Evolutionary conservation across 2,329 filamentous ascomycete species (phyloP).

Genomic region (Diaporthe sp.): DNA sequence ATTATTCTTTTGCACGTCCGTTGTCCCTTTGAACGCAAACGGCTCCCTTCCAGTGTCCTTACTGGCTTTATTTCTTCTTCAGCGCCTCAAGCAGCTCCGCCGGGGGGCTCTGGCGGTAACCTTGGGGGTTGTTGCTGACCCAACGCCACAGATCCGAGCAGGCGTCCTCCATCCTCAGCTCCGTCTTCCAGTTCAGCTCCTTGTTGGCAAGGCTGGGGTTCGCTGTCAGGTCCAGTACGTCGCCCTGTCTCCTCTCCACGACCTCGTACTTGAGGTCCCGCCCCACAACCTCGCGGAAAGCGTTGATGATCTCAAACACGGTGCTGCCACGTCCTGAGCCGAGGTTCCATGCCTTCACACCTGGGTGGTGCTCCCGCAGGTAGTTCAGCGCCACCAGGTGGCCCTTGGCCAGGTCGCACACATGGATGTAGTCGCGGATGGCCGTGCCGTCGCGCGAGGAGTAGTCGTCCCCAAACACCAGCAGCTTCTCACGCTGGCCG

Average conservation of each 20-base stretch:
- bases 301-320: slow-evolving; percentile 97
- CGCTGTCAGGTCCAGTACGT: slow-evolving; percentile 94
- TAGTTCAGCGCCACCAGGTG: slow-evolving; percentile 93
- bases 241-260: slow-evolving; percentile 83
- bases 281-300: slow-evolving; percentile 90
- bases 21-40: neutral
- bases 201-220: slow-evolving; percentile 89
- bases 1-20: slow-evolving; percentile 18
- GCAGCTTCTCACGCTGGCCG: slow-evolving; percentile 91
- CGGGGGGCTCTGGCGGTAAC: slow-evolving; percentile 93
- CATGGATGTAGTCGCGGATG: slow-evolving; percentile 98
- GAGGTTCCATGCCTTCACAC: slow-evolving; percentile 95
- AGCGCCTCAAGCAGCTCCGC: slow-evolving; percentile 79
- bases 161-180: slow-evolving; percentile 90
- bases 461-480: slow-evolving; percentile 98
- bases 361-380: slow-evolving; percentile 85
- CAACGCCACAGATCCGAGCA: slow-evolving; percentile 96
- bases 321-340: slow-evolving; percentile 95
- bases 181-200: slow-evolving; percentile 93
- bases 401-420: slow-evolving; percentile 88
- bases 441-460: slow-evolving; percentile 89
- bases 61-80: slow-evolving; percentile 61
- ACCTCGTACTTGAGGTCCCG: slow-evolving; percentile 90
- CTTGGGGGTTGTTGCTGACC: slow-evolving; percentile 96
- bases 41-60: neutral